Conservation (phyloP, 306 rosid species). For the Parietaria judaica region DNA sequence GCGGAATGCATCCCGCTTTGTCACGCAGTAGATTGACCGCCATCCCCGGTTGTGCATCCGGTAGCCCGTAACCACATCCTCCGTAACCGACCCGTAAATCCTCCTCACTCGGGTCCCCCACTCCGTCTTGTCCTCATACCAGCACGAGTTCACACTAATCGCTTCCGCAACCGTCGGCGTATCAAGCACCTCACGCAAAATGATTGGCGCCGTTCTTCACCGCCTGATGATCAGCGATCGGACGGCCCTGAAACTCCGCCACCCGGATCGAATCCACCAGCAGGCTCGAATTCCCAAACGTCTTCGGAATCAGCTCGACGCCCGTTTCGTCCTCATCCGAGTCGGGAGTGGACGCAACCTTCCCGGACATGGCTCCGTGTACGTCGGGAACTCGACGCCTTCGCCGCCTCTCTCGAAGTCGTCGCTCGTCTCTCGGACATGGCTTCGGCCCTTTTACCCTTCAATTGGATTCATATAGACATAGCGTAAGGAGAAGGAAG, state of each 20-base stretch:
- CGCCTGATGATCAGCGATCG: constrained; percentile 60
- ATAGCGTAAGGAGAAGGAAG: too few relatives aligned
- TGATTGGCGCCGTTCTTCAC: constrained; percentile 49
- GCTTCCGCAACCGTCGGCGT: constrained; percentile 62
- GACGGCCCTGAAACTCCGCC: constrained; percentile 75
- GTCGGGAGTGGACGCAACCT: constrained; percentile 51
- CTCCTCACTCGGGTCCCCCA: constrained; percentile 68
- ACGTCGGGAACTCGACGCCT: too few relatives aligned
- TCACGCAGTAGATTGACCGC: constrained; percentile 65
- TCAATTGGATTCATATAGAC: too few relatives aligned
- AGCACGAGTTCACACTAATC: constrained; percentile 56
- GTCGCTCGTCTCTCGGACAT: too few relatives aligned
- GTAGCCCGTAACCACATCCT: constrained; percentile 75
- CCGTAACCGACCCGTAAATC: constrained; percentile 80
- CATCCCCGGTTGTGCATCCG: constrained; percentile 86
- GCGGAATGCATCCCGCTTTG: constrained; percentile 68
- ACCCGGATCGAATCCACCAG: constrained; percentile 49
- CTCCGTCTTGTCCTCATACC: constrained; percentile 76
- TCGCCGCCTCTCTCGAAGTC: too few relatives aligned
- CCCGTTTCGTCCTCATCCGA: constrained; percentile 33
- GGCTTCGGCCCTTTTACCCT: too few relatives aligned
- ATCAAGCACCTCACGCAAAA: constrained; percentile 51
- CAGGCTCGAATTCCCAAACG: constrained; percentile 61
- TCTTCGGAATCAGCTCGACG: constrained; percentile 51
- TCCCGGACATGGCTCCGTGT: too few relatives aligned